Conservation (phyloP, 2,329 filamentous ascomycete genomes). For the Stylonectria norvegica region DNA sequence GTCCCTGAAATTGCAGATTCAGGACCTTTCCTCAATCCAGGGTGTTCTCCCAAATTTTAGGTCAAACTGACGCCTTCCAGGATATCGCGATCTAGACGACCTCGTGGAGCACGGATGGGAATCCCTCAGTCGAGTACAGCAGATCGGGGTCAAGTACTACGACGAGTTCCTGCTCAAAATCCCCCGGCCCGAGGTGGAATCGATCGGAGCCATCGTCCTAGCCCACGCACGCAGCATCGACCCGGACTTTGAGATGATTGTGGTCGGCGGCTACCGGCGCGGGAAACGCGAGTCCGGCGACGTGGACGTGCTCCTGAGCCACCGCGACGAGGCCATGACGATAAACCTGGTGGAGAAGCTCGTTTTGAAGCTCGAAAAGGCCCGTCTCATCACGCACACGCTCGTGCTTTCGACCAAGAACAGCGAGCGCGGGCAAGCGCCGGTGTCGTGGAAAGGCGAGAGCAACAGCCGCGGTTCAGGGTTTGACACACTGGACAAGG, state of each 20-base stretch:
- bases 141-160: constrained; percentile 92
- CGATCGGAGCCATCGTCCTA: constrained; percentile 62
- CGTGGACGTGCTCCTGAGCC: constrained; percentile 81
- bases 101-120: constrained; percentile 80
- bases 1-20: too few relatives aligned
- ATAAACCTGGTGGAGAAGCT: constrained; percentile 68
- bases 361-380: constrained; percentile 65
- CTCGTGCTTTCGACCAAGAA: constrained; percentile 67
- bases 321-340: constrained; percentile 68
- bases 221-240: constrained; percentile 63
- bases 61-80: constrained; percentile 25
- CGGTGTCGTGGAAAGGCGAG: constrained; percentile 51
- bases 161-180: constrained; percentile 76
- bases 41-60: too few relatives aligned
- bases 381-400: constrained; percentile 75
- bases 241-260: constrained; percentile 51
- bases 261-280: constrained; percentile 79
- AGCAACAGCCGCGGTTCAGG: constrained; percentile 48
- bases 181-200: constrained; percentile 67
- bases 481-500: constrained; percentile 89
- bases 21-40: too few relatives aligned
- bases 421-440: constrained; percentile 66
- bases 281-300: constrained; percentile 74
- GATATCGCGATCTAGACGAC: constrained; percentile 84
- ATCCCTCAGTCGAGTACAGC: constrained; percentile 72